Evolutionary conservation across 225 moss, liverwort and hornwort genomes (phyloP).

Genomic region (Physcomitrellopsis africana): DNA sequence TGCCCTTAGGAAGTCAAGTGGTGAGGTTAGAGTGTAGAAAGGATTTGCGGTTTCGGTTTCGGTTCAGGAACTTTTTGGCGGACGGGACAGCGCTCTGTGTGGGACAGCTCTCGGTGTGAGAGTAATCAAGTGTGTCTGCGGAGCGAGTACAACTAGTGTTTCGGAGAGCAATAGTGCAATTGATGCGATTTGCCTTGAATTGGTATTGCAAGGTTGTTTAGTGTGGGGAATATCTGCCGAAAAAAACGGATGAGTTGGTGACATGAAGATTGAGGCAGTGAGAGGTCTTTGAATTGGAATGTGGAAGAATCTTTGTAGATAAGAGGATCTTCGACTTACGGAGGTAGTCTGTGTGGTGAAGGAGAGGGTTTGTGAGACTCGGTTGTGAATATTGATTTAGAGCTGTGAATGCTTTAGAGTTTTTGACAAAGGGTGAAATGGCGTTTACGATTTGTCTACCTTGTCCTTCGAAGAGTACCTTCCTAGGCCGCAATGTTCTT

Average conservation of each 20-base stretch:
- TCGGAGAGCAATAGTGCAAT: not conserved
- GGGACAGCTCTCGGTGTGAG: constrained; percentile 10
- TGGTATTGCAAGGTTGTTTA: not conserved
- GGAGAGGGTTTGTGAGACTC: not conserved
- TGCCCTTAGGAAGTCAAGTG: not conserved
- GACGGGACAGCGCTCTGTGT: constrained; percentile 27
- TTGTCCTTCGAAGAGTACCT: constrained; percentile 41
- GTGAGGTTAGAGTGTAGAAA: not conserved
- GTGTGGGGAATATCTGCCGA: not conserved
- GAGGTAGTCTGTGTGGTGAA: not conserved
- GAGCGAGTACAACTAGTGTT: not conserved
- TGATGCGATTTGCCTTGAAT: not conserved
- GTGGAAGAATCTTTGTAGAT: no score
- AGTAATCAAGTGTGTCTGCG: not conserved
- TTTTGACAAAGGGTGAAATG: constrained; percentile 25
- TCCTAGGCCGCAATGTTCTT: constrained; percentile 42
- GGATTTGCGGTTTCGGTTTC: not conserved
- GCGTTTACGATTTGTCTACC: constrained; percentile 39
- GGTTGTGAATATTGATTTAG: not conserved
- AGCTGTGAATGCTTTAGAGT: constrained; percentile 13
- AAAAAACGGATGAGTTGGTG: not conserved
- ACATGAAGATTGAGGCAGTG: constrained; percentile 3
- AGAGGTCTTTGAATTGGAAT: not conserved
- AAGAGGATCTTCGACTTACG: not conserved
- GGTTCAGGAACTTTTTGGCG: constrained; percentile 13